Evolutionary conservation across 176 grass and related monocot species (phyloP), one percentile per base, ranked within the genome.

Genomic region (Saccharum spontaneum): DNA sequence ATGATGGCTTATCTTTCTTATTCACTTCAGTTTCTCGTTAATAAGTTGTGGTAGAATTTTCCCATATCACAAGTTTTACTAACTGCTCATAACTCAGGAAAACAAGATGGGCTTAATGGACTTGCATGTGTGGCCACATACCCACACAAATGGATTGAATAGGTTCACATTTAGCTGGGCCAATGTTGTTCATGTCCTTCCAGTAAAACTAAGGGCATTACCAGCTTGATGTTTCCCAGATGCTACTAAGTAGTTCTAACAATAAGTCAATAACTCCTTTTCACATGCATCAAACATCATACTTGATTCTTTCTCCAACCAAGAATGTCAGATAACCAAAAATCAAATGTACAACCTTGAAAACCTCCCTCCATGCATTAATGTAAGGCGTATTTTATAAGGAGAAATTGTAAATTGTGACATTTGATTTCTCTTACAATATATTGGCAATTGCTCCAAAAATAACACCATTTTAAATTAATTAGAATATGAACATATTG

Each of bases 51-150:
- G 38, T 36, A 54, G 20, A 38, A 50, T 15, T 50, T 64, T 30
- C 59, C 76, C 26, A 33, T 24, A 34, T 69, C 17, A 41, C 10
- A 63, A 28, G 36, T 77, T 48, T 46, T 45, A 37, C 20, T 75
- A 43, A 26, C 7, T 67, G 12, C 23, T 12, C 6, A 73, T 52
- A n/a, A 72, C 11, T 48, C 13, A 18, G 13, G 71, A 48, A 49
- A 49, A 30, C 4, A 75, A 48, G 44, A 7, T 52, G 40, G 37
- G 22, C 6, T 74, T 31, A 11, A 50, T 49, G 52, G 43, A 52
- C 37, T 75, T 82, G 70, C 15, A 76, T 87, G 28, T 45, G 46
- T 61, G 45, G 11, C 10, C 39, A 72, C 69, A 73, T 52, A 10
- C 15, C 50, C 7, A 16, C 50, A 49, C 71, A 41, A 83, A 30